A percentile compares a stretch with the other conserved stretches of the same genome.
These are phyloP conservation scores for Teratosphaeria gauchensis DNA, from an alignment of 2,329 filamentous ascomycete species.

Conservation along the genomic window DNA sequence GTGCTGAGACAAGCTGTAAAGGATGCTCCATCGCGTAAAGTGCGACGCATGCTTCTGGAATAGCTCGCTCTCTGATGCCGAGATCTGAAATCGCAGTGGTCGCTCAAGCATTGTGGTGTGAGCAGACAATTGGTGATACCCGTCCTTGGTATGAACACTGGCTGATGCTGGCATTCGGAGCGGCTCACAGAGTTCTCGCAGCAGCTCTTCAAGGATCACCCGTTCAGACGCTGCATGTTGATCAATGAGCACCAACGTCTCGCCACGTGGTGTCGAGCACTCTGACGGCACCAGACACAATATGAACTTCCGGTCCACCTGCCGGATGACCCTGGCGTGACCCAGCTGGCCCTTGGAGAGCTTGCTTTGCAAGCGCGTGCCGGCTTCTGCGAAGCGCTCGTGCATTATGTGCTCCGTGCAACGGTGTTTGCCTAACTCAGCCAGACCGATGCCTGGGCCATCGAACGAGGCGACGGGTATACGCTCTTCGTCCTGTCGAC, in stretches of 20 bases:
- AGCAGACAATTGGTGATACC: slow-evolving; percentile 22
- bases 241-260: slow-evolving; percentile 65
- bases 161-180: slow-evolving; percentile 12
- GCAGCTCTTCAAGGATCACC: slow-evolving; percentile 64
- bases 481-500: slow-evolving; percentile 25
- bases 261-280: slow-evolving; percentile 5
- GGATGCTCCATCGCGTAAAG: slow-evolving; percentile 67
- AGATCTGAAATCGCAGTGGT: slow-evolving; percentile 56
- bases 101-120: slow-evolving; percentile 31
- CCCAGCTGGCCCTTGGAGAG: slow-evolving; percentile 55
- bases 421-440: slow-evolving; percentile 4
- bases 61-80: slow-evolving; percentile 48
- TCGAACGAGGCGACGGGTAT: slow-evolving; percentile 15
- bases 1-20: slow-evolving; percentile 42
- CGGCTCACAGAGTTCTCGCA: slow-evolving; percentile 45
- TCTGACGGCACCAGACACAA: slow-evolving; percentile 48
- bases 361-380: slow-evolving; percentile 14
- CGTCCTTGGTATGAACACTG: slow-evolving; percentile 18
- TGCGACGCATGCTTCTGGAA: slow-evolving; percentile 45
- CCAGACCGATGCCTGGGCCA: slow-evolving; percentile 11
- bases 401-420: slow-evolving; percentile 5
- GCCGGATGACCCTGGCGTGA: slow-evolving; percentile 58
- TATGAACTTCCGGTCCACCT: slow-evolving; percentile 88
- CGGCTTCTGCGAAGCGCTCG: slow-evolving; percentile 4
- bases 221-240: slow-evolving; percentile 94